Evolutionary conservation across 257 asterid genomes (phyloP), one percentile per base, ranked within the genome.

Genomic region (Solanum piurae): DNA sequence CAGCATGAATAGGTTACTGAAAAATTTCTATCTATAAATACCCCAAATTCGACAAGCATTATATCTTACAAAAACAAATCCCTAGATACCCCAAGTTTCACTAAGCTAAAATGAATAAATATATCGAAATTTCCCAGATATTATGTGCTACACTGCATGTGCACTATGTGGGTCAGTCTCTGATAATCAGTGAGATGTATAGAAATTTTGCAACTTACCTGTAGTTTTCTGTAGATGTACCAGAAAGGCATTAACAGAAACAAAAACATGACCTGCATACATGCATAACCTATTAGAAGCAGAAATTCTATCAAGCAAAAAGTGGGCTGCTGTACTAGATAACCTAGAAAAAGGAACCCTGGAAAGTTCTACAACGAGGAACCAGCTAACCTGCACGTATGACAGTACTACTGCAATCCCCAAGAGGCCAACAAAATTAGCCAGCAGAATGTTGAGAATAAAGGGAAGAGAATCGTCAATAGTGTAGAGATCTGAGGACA

Each of bases 381-480:
- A 82, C 23, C 83, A 49, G 69, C 31, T 11, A 12, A 96, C 99
- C 98, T 96, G 98, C 83, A 96, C 98, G 49, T 94, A 90, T 68
- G 96, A 96, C 60, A 96, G 90, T 87, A 95, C 96, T 62, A 96
- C 68, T 80, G 94, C 89, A 86, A 96, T 95, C 83, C 99, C 99
- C 42, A 95, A 83, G 86, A 96, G 98, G 90, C 98, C 98, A 85
- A 95, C 94, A 64, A 96, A 93, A 91, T 96, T 96, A 89, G 99
- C 98, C 77, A 96, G 95, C 89, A 96, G 98, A 90, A 96, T 94
- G 94, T 96, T 96, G 95, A 96, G 98, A 87, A 95, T 95, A 89
- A 96, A 96, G 27, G 98, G 99, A 93, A 95, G 99, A 85, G 98
- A 94, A 92, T 95, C 99, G 68, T 96, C 99, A 68, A 96, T 94